Base-by-base conservation (phyloP, 108 stramenopile species). In the Pseudonitzschia delicatissima region DNA sequence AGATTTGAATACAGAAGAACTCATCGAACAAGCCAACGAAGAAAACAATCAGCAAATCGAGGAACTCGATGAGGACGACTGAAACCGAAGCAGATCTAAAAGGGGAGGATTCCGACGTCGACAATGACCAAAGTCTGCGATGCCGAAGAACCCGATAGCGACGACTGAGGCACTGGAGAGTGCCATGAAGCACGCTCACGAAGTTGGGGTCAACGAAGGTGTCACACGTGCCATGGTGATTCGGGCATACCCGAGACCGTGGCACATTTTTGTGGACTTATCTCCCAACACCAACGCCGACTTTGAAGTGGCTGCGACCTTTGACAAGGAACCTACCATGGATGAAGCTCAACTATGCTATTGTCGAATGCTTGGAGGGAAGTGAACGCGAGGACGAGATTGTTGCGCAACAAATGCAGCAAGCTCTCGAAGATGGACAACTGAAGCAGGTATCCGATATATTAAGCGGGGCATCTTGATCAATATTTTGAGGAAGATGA, bases 201-300 rank as follows among this genome's bases (percentile, higher is more conserved):
- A 88, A 58, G 65, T 83, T 39, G 92, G 87, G 3, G 69, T 82
- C 48, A 86, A 86, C 50, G 87, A 87, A 68, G 89, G 90, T 40
- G 74, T 85, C 12, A 95, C 93, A 0, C 64, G 94, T 32, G 94
- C 94, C 17, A 91, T 95, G 91, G 89, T 95, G 13, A 89, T 92
- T 51, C 71, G 94, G 55, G 87, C 91, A 48, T 95, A 89, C 68
- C 94, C 94, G 47, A 83, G 87, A 35, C 91, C 94, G 31, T 95
- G 94, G 94, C 89, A 92, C 68, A 82, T 95, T 18, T 95, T 95
- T 77, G 91, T 95, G 31, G 94, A 95, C 63, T 80, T 80, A 9
- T 87, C 87, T 20, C 91, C 94, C 3, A 87, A 88, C 63, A 87
- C 83, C 21, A 89, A 91, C 58, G 85, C 91, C 8, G 91, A 91